Evolutionary conservation across 192 early-diverging fungal species (phyloP).

Genomic region (Jimgerdemannia flammicorona): DNA sequence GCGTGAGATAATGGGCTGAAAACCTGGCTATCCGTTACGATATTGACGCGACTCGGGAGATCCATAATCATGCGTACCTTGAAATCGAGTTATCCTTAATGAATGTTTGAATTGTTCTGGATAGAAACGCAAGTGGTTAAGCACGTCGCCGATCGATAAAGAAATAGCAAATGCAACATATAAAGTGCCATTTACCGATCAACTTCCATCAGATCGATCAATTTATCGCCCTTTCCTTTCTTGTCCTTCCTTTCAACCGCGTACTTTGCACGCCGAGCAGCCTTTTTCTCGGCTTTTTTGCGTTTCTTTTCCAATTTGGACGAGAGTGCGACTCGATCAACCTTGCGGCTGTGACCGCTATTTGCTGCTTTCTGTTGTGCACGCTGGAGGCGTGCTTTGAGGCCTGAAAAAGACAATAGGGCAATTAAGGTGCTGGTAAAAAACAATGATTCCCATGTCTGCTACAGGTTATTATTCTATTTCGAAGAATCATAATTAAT

Average conservation of each 20-base stretch:
- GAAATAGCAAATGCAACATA: too few species aligned
- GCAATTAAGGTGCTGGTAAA: background rate
- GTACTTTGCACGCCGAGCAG: constrained; percentile 4
- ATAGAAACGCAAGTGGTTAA: background rate
- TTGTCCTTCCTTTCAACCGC: constrained; percentile 2
- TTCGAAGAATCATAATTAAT: background rate
- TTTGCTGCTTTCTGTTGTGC: constrained; percentile 4
- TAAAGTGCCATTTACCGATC: constrained; percentile 3
- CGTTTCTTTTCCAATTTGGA: constrained; percentile 6
- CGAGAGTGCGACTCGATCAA: background rate
- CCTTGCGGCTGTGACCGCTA: background rate
- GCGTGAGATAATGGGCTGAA: background rate
- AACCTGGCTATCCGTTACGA: too few species aligned
- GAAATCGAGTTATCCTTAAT: constrained; percentile 26
- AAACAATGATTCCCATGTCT: background rate
- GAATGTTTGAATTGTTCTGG: constrained; percentile 13
- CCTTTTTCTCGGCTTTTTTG: constrained; percentile 8
- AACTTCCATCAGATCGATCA: constrained; percentile 8
- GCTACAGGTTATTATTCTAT: background rate
- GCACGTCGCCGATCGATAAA: too few species aligned
- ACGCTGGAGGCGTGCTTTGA: constrained; percentile 11
- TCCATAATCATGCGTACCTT: constrained; percentile 7
- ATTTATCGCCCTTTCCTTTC: constrained; percentile 9
- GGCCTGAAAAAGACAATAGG: constrained; percentile 4
- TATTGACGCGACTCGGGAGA: too few species aligned